Evolutionary conservation across 208 protist species (phyloP), one percentile per base, ranked within the genome.

Genomic region (Jaenimonas drosophilae): DNA sequence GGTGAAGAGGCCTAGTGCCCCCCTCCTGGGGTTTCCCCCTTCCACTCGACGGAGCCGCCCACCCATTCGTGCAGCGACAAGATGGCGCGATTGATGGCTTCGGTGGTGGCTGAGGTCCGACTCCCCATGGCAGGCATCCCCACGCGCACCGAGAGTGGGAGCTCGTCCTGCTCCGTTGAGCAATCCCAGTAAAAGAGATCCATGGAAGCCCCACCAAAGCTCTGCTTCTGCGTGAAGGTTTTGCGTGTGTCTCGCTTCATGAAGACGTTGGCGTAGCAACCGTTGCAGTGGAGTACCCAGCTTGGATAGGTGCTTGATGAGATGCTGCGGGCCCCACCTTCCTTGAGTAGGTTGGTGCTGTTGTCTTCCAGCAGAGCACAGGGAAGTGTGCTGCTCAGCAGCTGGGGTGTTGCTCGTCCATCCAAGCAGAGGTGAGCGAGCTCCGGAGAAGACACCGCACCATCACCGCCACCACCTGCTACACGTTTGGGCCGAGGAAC

Each of bases 161-260:
- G 51, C 37, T 66, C 62, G n/a, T 85, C 78, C 43, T 75, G 61
- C 28, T 76, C 53, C 9, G 55, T 69, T n/a, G 59, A 37, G 4
- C 59, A 51, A 26, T 90, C 81, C 65, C 73, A 90, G 66, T 76
- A 93, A 17, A 73, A 61, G 4, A 90, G 39, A 21, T 90, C 76
- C 2, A 64, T 45, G 2, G 64, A 54, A 2, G 59, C 70, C 28
- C 66, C 67, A 27, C 76, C 70, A 1, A 78, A 36, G 24, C 49
- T 44, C 23, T 57, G 46, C 47, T 75, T 73, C 42, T 87, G 66
- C 54, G 71, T 58, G 40, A 85, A 68, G 23, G 67, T 44, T 25
- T 58, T 59, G 19, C 76, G 68, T n/a, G 54, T 69, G 42, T 90
- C 80, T 21, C 66, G 71, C 21, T 68, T 65, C 59, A 88, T 70